Conservation (phyloP, 805 yeast genomes). For the Priceomyces castillae region DNA sequence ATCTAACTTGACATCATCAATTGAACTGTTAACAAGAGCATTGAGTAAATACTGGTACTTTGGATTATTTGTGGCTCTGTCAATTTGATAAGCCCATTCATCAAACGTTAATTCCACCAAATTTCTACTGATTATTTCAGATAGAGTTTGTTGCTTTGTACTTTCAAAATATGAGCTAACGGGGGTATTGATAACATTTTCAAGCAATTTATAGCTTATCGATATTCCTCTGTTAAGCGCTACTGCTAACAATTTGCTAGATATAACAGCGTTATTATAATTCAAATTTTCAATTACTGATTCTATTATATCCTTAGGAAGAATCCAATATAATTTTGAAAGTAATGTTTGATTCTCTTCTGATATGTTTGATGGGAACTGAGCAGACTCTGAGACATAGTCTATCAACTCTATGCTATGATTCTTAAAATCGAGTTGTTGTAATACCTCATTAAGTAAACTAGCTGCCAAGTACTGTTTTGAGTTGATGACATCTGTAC, state of each 20-base stretch:
- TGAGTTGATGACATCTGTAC: background rate
- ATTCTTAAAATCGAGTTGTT: constrained; percentile 20
- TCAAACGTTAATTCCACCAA: constrained; percentile 9
- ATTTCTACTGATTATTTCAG: constrained; percentile 9
- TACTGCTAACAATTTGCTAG: background rate
- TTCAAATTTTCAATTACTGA: constrained; percentile 8
- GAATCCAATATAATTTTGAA: constrained; percentile 24
- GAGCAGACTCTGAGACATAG: background rate
- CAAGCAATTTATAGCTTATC: background rate
- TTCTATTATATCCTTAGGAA: constrained; percentile 20
- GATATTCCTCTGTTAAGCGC: background rate
- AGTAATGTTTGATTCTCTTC: constrained; percentile 16
- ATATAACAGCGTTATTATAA: background rate
- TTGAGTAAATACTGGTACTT: constrained; percentile 12
- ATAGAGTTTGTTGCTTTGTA: constrained; percentile 6
- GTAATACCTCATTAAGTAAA: constrained; percentile 34
- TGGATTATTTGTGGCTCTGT: constrained; percentile 6
- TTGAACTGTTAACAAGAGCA: constrained; percentile 9
- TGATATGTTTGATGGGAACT: background rate
- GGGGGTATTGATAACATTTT: background rate
- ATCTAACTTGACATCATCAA: constrained; percentile 7
- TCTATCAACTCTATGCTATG: background rate
- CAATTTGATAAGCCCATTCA: constrained; percentile 7
- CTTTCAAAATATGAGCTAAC: background rate
- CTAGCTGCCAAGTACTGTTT: constrained; percentile 22